Evolutionary conservation across 352 stramenopile genomes (phyloP), one percentile per base, ranked within the genome.

Genomic region (Globisporangium viniferum): DNA sequence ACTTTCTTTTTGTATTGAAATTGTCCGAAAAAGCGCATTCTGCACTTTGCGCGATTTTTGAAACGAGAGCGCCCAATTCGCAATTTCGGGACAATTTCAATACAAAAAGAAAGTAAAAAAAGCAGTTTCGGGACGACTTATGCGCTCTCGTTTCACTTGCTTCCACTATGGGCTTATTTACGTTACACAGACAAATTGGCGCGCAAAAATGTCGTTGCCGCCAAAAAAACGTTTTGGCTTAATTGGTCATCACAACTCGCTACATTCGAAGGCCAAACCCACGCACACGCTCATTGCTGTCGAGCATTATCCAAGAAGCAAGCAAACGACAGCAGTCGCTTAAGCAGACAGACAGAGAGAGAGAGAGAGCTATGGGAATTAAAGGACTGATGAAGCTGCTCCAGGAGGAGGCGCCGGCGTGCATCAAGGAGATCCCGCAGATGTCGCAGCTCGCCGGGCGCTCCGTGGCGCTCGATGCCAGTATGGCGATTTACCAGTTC

Each of bases 401-500:
- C 29, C 95, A 96, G 56, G 97, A 99, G 72, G 97, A 99, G 81
- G 97, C 96, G 55, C 97, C 97, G 4, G 92, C 96, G 67, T 98
- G 96, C 72, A 96, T 98, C 76, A 97, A 97, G 72, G 93, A 98
- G 77, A 88, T 98, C 39, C 90, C 95, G 69, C 86, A 98, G 69
- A 98, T 97, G 75, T 96, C 89, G n/a, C 88, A 93, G 39, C 81
- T 98, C 27, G 97, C 98, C 0, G 98, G 98, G 24, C 90, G 97
- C 41, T 97, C 97, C 61, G 93, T 99, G 54, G 98, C 97, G 20
- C 97, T 99, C 66, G 98, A 99, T 85, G 98, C 98, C 33, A 99
- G 92, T 63, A 99, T 99, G 97, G 91, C 96, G 39, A 95, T 99
- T 72, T 99, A 99, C 84, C 97, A 99, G 82, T 99, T 99, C 78